A percentile compares a stretch with the other conserved stretches of the same genome.
Conservation (phyloP, 2,329 filamentous ascomycete species). For the Colletotrichum noveboracense region DNA sequence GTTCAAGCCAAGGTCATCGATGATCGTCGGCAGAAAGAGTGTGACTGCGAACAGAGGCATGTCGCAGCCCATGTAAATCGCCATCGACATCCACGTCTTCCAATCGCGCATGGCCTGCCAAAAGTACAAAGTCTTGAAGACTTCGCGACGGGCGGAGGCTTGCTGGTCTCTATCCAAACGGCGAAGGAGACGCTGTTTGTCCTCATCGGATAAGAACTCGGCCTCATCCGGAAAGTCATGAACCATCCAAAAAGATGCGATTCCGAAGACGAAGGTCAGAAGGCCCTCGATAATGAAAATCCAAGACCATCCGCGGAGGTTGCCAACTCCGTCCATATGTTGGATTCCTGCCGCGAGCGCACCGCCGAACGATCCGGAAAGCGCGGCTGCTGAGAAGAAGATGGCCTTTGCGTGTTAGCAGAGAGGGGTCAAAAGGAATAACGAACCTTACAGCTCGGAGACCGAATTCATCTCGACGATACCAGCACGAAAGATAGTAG, state of each 20-base stretch:
- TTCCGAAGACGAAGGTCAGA: conserved; percentile 70
- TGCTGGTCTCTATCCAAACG: conserved; percentile 76
- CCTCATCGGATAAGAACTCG: conserved; percentile 71
- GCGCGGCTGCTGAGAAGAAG: conserved; percentile 83
- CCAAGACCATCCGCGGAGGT: conserved; percentile 65
- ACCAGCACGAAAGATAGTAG: conserved; percentile 87
- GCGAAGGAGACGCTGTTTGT: conserved; percentile 74
- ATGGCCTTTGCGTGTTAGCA: conserved; percentile 52
- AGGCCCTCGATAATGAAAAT: conserved; percentile 76
- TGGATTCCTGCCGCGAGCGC: conserved; percentile 75
- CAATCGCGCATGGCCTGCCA: conserved; percentile 78
- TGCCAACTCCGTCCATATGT: conserved; percentile 69
- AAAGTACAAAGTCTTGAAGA: conserved; percentile 75
- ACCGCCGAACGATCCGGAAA: conserved; percentile 80
- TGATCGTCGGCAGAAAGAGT: conserved; percentile 62
- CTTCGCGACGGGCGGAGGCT: conserved; percentile 74
- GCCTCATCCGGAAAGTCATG: conserved; percentile 83
- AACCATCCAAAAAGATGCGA: conserved; percentile 77
- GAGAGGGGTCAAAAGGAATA: fast-evolving
- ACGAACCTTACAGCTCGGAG: conserved; percentile 59
- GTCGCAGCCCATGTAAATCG: conserved; percentile 79
- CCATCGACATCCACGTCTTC: conserved; percentile 79
- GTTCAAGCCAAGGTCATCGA: conserved; percentile 24
- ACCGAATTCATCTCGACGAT: conserved; percentile 78
- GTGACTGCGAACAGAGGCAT: conserved; percentile 78